phyloP scores from a whole-genome alignment of 164 flowering plant species.

The Berberis thunbergii region DNA sequence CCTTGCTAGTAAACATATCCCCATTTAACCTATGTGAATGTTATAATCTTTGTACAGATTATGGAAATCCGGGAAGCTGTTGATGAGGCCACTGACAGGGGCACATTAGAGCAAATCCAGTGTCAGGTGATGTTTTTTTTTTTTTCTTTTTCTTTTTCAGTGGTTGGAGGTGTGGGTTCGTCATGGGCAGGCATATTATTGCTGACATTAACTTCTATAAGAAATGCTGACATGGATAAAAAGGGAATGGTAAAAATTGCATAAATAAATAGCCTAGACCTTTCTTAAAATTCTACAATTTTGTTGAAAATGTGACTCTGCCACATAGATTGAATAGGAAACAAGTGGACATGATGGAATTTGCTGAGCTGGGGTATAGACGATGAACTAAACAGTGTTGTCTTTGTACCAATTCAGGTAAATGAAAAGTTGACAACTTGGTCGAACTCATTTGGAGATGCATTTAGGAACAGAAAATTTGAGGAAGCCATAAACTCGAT shows the following conservation, averaged over 20 bases:
- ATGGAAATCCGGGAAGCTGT: conserved; percentile 91
- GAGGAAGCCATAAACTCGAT: background rate
- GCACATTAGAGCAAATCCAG: conserved; percentile 46
- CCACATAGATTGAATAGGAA: background rate
- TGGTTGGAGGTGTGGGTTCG: no score
- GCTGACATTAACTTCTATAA: no score
- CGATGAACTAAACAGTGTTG: no score
- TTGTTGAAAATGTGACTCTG: background rate
- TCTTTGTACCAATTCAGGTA: background rate
- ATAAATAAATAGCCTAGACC: no score
- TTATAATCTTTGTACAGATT: conserved; percentile 30
- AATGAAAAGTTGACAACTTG: background rate
- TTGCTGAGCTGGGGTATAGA: background rate
- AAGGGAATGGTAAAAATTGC: no score
- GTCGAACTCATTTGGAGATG: background rate
- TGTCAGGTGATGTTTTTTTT: conserved; percentile 36
- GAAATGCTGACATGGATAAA: no score
- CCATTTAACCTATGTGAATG: no score
- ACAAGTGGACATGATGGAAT: background rate
- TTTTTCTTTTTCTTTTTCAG: background rate
- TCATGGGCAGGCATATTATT: no score
- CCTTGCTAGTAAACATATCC: no score
- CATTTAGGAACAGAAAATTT: background rate
- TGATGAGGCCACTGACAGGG: conserved; percentile 58
- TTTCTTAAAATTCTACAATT: background rate